These are phyloP conservation scores for Letharia columbiana DNA, from an alignment of 495 filamentous ascomycete species.

Conservation along the genomic window DNA sequence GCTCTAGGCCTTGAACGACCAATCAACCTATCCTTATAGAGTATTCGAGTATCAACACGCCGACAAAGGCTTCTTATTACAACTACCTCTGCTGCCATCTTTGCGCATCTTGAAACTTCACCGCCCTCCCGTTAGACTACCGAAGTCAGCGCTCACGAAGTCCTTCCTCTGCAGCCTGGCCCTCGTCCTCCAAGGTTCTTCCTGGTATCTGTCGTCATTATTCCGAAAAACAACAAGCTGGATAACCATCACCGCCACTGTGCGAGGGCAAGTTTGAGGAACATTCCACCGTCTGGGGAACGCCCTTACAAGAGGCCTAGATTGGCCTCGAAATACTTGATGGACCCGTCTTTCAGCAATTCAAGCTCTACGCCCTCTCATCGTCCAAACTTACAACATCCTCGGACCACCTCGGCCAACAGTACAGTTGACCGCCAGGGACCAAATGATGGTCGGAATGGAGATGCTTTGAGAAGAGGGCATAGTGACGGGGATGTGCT, in stretches of 20 bases:
- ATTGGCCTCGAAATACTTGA: slow-evolving; percentile 16
- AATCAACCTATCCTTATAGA: background rate
- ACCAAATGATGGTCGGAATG: background rate
- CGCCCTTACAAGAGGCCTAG: slow-evolving; percentile 24
- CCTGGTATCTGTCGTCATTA: background rate
- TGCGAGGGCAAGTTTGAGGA: slow-evolving; percentile 15
- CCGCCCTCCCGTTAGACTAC: background rate
- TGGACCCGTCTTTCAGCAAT: slow-evolving; percentile 17
- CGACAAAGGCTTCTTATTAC: background rate
- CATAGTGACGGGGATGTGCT: slow-evolving; percentile 26
- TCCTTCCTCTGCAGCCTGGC: background rate
- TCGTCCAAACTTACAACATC: background rate
- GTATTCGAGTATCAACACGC: background rate
- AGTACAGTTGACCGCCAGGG: background rate
- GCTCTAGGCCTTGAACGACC: background rate
- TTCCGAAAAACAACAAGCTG: slow-evolving; percentile 15
- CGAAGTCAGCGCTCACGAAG: background rate
- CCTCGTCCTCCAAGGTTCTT: background rate
- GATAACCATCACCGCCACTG: slow-evolving; percentile 12
- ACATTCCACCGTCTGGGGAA: slow-evolving; percentile 15
- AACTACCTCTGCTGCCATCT: background rate
- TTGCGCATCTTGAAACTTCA: background rate
- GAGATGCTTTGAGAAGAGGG: slow-evolving; percentile 20
- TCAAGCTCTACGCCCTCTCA: slow-evolving; percentile 9
- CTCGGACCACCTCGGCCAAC: slow-evolving; percentile 8